Evolutionary conservation across 148 eudicot genomes (phyloP), one percentile per base, ranked within the genome.

Genomic region (Linanthus parryae): DNA sequence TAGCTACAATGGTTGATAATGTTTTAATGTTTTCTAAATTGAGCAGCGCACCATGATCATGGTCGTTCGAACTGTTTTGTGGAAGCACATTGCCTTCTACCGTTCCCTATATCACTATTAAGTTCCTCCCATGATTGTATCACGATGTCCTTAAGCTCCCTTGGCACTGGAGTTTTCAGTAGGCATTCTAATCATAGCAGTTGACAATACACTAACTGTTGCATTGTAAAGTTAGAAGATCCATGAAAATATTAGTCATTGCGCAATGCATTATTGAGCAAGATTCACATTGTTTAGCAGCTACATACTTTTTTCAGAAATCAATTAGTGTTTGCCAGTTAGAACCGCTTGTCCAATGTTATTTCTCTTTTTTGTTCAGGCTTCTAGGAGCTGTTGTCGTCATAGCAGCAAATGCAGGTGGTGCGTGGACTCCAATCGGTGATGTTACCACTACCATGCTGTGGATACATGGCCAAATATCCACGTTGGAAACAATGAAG

Each of bases 371-470:
- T 48, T 17, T 43, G 62, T 54, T 34, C 73, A 92, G 96, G 96
- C 64, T 92, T 73, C 78, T 92, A 27, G 99, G 99, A 64, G 99
- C 78, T 69, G 96, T 92, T 45, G 82, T 92, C 43, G 99, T 92
- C 37, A 75, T 92, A 57, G 94, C 99, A 42, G 99, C 99, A 70
- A 92, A 92, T 72, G 88, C 99, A 67, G 99, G 99, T 65, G 99
- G 99, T 65, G 88, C 95, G 48, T 92, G 99, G 99, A 77, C 96
- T 59, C 99, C 99, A 44, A 92, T 92, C 61, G 99, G 99, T 41
- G 99, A 88, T 64, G 95, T 92, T 57, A 92, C 99, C 29, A 92
- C 96, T 44, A 88, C 96, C 56, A 92, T 92, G 99, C 74, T 92
- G 19, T 92, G 96, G 99, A 88, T 92, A 64, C 94, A 92, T 60